A percentile compares a stretch with the other conserved stretches of the same genome.
phyloP scores from a whole-genome alignment of 2,329 filamentous ascomycete genomes.

The Calonectria henricotiae region DNA sequence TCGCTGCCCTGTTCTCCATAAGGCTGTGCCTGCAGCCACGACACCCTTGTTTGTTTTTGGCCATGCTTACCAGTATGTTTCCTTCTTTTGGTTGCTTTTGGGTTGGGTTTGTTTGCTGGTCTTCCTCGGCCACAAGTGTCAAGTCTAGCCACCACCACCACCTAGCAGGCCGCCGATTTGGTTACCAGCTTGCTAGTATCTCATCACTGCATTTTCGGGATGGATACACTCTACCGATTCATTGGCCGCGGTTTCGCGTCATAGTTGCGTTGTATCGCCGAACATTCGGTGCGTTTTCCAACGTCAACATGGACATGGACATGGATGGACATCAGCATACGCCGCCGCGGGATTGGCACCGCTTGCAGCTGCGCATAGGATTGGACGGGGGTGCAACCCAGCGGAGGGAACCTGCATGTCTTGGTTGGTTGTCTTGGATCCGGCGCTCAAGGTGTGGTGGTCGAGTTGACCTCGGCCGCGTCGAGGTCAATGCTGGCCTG shows the following conservation, averaged over 20 bases:
- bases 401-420: constrained; percentile 39
- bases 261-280: constrained; percentile 31
- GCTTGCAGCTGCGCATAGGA: constrained; percentile 24
- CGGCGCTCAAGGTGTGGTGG: constrained; percentile 22
- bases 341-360: constrained; percentile 17
- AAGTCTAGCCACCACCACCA: constrained; percentile 7
- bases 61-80: constrained; percentile 43
- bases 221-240: not conserved
- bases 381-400: constrained; percentile 27
- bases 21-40: constrained; percentile 47
- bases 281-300: constrained; percentile 34
- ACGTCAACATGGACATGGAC: constrained; percentile 22
- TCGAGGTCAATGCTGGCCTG: constrained; percentile 25
- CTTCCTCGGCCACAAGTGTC: not conserved
- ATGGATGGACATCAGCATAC: constrained; percentile 31
- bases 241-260: constrained; percentile 14
- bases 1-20: constrained; percentile 45
- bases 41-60: constrained; percentile 38
- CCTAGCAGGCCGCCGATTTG: constrained; percentile 29
- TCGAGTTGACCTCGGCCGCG: constrained; percentile 27
- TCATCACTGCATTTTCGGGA: constrained; percentile 27
- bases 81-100: constrained; percentile 22
- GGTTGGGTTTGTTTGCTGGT: constrained; percentile 31
- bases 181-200: constrained; percentile 12
- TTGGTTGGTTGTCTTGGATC: constrained; percentile 32